Evolutionary conservation across 106 monocot species (phyloP).

Genomic region (Apostasia ramifera): DNA sequence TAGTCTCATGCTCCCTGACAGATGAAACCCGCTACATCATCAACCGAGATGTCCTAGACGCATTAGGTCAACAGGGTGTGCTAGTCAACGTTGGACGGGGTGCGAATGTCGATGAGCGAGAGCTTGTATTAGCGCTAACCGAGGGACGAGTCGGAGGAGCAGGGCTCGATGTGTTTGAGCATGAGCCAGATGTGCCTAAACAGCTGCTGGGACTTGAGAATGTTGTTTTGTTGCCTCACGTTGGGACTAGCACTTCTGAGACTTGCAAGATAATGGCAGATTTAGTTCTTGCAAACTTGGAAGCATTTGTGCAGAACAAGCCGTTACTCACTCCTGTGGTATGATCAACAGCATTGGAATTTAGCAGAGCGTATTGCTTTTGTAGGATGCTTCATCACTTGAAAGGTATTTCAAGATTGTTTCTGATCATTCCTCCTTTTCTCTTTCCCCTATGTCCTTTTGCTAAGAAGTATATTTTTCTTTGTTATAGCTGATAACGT

Average conservation of each 20-base stretch:
- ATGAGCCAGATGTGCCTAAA: slow-evolving; percentile 42
- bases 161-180: slow-evolving; percentile 62
- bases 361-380: too few species aligned
- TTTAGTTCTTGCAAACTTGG: slow-evolving; percentile 55
- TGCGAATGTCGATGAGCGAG: slow-evolving; percentile 44
- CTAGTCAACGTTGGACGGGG: slow-evolving; percentile 58
- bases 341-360: too few species aligned
- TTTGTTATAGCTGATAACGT: too few species aligned
- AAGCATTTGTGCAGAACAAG: slow-evolving; percentile 38
- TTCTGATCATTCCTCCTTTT: too few species aligned
- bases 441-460: too few species aligned
- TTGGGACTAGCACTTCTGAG: slow-evolving; percentile 40
- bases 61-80: slow-evolving; percentile 44
- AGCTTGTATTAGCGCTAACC: slow-evolving; percentile 45
- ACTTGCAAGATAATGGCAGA: slow-evolving; percentile 57
- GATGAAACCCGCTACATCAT: slow-evolving; percentile 46
- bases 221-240: slow-evolving; percentile 63
- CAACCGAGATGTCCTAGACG: slow-evolving; percentile 39
- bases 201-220: slow-evolving; percentile 47
- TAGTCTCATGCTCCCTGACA: slow-evolving; percentile 45
- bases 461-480: too few species aligned
- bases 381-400: too few species aligned
- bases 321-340: slow-evolving; percentile 54
- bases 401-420: too few species aligned
- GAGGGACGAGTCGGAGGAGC: slow-evolving; percentile 61